Conservation (phyloP, 257 asterid genomes). For the Gentiana macrophylla region DNA sequence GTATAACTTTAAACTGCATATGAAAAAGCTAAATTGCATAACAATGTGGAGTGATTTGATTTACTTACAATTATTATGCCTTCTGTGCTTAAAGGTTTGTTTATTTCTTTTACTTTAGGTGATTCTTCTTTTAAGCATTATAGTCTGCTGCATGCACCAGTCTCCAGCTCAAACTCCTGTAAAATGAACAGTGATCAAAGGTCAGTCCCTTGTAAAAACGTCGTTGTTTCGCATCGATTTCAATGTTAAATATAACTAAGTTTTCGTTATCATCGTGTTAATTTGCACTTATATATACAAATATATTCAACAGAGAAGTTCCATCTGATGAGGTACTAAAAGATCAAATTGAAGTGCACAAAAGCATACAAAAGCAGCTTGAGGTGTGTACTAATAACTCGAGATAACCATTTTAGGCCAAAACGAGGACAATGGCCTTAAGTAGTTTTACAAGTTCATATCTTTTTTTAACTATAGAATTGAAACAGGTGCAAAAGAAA, state of each 20-base stretch:
- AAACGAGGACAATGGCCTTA: too few species aligned
- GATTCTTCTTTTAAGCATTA: conserved; percentile 43
- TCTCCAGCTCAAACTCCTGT: conserved; percentile 39
- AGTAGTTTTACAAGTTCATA: too few species aligned
- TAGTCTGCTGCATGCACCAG: conserved; percentile 29
- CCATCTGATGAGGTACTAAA: conserved; percentile 55
- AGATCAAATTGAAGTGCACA: conserved; percentile 70
- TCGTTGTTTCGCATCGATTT: neutral
- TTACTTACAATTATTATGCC: too few species aligned
- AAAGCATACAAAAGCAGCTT: conserved; percentile 60
- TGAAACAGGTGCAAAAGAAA: conserved; percentile 70
- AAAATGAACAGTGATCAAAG: conserved; percentile 42
- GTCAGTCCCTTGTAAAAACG: conserved; percentile 17
- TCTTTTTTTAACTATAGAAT: neutral
- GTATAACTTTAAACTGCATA: conserved; percentile 10
- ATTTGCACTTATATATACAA: neutral
- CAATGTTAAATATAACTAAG: neutral
- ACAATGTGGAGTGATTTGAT: too few species aligned
- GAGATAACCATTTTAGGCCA: too few species aligned
- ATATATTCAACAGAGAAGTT: conserved; percentile 38
- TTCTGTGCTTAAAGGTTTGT: neutral
- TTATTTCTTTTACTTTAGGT: conserved; percentile 20
- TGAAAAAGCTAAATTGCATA: too few species aligned
- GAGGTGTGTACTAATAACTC: conserved; percentile 37
- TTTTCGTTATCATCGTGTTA: neutral